A percentile compares a stretch with the other conserved stretches of the same genome.
Conservation (phyloP, 306 rosid species). For the Luffa aegyptiaca region DNA sequence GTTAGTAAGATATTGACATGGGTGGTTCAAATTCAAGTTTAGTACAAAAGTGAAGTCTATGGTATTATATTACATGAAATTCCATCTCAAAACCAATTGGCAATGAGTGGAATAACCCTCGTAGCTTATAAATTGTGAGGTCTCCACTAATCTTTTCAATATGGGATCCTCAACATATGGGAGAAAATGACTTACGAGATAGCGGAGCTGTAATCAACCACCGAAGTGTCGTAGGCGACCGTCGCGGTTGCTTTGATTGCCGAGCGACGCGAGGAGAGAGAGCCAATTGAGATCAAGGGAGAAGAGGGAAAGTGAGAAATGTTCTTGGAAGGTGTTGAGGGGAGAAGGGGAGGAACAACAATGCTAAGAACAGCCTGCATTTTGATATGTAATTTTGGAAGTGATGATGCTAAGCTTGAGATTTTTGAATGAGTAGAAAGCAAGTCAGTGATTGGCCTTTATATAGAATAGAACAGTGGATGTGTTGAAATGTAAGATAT, state of each 20-base stretch:
- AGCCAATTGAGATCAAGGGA: slow-evolving; percentile 11
- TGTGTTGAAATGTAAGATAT: background rate
- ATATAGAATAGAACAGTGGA: background rate
- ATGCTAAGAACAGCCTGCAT: slow-evolving; percentile 49
- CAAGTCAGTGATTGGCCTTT: background rate
- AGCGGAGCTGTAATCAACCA: slow-evolving; percentile 37
- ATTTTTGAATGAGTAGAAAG: background rate
- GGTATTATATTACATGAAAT: no score
- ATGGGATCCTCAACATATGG: no score
- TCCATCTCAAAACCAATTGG: no score
- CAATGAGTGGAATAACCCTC: no score
- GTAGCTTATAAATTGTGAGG: no score
- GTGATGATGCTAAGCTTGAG: background rate
- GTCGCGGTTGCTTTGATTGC: slow-evolving; percentile 21
- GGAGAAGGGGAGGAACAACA: slow-evolving; percentile 27
- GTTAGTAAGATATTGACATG: no score
- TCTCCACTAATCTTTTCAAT: no score
- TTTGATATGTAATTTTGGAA: background rate
- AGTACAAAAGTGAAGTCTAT: background rate
- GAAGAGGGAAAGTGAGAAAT: slow-evolving; percentile 8
- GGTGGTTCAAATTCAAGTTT: background rate
- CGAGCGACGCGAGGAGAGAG: slow-evolving; percentile 20
- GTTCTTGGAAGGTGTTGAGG: slow-evolving; percentile 31
- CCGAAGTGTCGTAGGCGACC: slow-evolving; percentile 19
- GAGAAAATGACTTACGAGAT: slow-evolving; percentile 35